Evolutionary conservation across 2,329 filamentous ascomycete species (phyloP).

Genomic region (Neoscytalidium dimidiatum): DNA sequence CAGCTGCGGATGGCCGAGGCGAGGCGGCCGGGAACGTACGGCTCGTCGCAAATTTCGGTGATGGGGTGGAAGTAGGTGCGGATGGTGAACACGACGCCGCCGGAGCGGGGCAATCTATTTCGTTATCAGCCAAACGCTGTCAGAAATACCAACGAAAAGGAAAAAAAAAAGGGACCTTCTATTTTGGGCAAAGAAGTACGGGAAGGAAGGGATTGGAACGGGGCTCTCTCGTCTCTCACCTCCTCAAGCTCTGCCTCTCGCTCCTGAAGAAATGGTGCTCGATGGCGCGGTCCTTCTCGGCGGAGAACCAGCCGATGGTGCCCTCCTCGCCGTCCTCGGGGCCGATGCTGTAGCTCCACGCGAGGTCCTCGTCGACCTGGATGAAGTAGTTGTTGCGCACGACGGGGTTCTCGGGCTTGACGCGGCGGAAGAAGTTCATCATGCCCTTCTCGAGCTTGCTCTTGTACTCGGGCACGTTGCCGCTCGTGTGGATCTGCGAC

Average conservation of each 20-base stretch:
- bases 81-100: slow-evolving; percentile 69
- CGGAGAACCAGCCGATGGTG: slow-evolving; percentile 69
- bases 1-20: slow-evolving; percentile 80
- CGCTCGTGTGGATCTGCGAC: slow-evolving; percentile 76
- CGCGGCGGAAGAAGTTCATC: slow-evolving; percentile 75
- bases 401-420: slow-evolving; percentile 68
- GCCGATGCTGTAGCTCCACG: slow-evolving; percentile 78
- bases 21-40: slow-evolving; percentile 75
- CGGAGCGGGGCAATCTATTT: slow-evolving; percentile 44
- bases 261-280: slow-evolving; percentile 76
- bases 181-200: slow-evolving; percentile 38
- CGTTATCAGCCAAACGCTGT: neutral
- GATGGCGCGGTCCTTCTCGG: slow-evolving; percentile 72
- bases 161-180: no score
- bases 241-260: slow-evolving; percentile 69
- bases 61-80: slow-evolving; percentile 78
- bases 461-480: slow-evolving; percentile 71
- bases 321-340: slow-evolving; percentile 61
- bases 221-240: no score
- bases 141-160: neutral
- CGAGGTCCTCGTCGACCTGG: slow-evolving; percentile 76
- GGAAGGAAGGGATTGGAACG: slow-evolving; percentile 22
- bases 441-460: slow-evolving; percentile 75
- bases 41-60: slow-evolving; percentile 67
- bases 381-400: slow-evolving; percentile 83